Base-by-base conservation (phyloP, 345 rosid species). In the Iberis pinnata region DNA sequence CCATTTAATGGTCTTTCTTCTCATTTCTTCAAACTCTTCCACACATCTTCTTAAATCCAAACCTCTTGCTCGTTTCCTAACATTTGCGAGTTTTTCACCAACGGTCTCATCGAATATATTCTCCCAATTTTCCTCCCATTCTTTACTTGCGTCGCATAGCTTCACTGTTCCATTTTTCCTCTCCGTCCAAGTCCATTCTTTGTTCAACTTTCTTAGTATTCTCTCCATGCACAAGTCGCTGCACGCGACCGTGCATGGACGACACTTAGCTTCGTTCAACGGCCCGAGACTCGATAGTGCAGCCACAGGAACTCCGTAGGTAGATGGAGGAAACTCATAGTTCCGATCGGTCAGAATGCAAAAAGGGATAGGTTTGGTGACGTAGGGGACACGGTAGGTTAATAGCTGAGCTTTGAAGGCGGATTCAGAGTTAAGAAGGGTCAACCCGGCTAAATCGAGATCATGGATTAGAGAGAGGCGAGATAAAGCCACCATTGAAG, bases 261-360 rank as follows among this genome's bases (percentile, higher is more conserved):
- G 71, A 66, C 98, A 92, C 44, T 92, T 88, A 17, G 95, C 88
- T 14, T 96, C 98, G 14, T 88, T 92, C 43, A 92, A 57, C n/a
- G 93, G 96, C 1, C 93, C 93, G 0, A 33, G 70, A 43, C 98
- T 92, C 14, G 89, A 79, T 49, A 77, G 9, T 0, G 95, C 75
- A 2, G 86, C 84, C 49, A 92, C 96, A 0, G 96, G 98, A n/a
- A 90, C 96, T 0, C 92, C 95, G 33, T 41, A 78, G 33, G 27
- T 67, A n/a, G 20, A 19, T 0, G 95, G 98, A 11, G 98, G 98
- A 50, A 64, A 88, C 0, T 22, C 62, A 53, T 85, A 88, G 13
- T 52, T 74, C 13, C 96, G 75, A 57, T 88, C 96, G 2, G 83
- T 40, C n/a, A 92, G 71, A 7, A 92, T 65, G 52, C 96, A 88